Conservation (phyloP, 345 rosid species). For the Nephelium lappaceum region DNA sequence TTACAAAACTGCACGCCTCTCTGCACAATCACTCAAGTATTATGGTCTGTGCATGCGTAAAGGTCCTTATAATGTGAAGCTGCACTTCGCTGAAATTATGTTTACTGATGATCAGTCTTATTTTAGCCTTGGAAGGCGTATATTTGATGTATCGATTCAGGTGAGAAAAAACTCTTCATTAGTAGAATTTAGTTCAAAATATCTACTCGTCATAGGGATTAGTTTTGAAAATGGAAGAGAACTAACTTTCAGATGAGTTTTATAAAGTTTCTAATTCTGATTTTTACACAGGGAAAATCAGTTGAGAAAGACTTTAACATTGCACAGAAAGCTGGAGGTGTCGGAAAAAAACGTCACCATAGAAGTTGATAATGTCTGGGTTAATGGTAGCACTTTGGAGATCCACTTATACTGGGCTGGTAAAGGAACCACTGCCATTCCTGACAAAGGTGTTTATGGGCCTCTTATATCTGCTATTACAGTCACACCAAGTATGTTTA, state of each 20-base stretch:
- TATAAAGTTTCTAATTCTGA: conserved; percentile 6
- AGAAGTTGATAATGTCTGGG: conserved; percentile 37
- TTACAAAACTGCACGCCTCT: conserved; percentile 66
- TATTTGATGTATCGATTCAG: conserved; percentile 80
- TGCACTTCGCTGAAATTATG: conserved; percentile 92
- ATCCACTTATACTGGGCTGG: conserved; percentile 80
- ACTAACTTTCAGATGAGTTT: not conserved
- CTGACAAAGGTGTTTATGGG: conserved; percentile 69
- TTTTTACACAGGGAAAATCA: conserved; percentile 51
- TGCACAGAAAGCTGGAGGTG: conserved; percentile 72
- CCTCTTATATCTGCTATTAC: too few relatives aligned
- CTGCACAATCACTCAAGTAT: conserved; percentile 81
- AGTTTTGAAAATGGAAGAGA: not conserved
- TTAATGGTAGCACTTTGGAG: conserved; percentile 73
- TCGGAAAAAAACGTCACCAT: conserved; percentile 37
- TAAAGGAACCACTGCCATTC: conserved; percentile 74
- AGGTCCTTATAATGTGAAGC: conserved; percentile 64
- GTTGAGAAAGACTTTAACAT: conserved; percentile 65
- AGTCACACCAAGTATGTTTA: too few relatives aligned
- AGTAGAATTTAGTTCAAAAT: not conserved
- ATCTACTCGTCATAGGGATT: not conserved
- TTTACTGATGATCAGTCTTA: conserved; percentile 48
- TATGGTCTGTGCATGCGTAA: conserved; percentile 67
- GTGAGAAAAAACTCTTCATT: conserved; percentile 34
- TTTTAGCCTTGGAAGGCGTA: conserved; percentile 67